phyloP scores from a whole-genome alignment of 2,329 filamentous ascomycete species.

The Teratosphaeria epicoccoides region DNA sequence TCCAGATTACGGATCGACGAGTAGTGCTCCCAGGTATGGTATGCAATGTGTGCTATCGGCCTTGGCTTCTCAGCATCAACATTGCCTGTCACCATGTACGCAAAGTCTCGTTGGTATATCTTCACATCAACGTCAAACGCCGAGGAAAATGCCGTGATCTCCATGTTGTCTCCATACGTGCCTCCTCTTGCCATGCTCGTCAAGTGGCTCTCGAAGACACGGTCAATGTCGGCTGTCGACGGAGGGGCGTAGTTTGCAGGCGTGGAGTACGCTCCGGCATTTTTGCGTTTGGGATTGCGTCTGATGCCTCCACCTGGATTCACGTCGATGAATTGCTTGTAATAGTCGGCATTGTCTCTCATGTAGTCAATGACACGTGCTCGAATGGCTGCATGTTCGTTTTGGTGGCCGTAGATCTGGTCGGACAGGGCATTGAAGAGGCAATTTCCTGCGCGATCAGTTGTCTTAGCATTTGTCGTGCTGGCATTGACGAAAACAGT shows the following conservation, averaged over 20 bases:
- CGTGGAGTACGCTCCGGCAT: conserved; percentile 37
- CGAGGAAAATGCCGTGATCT: conserved; percentile 55
- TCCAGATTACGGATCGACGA: conserved; percentile 53
- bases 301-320: conserved; percentile 44
- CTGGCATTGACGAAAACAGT: conserved; percentile 4
- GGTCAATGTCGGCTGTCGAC: conserved; percentile 44
- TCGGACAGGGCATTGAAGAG: conserved; percentile 59
- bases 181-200: conserved; percentile 49
- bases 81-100: conserved; percentile 39
- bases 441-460: conserved; percentile 49
- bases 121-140: conserved; percentile 52
- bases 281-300: conserved; percentile 49
- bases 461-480: neutral
- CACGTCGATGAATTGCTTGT: conserved; percentile 53
- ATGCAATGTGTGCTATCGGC: conserved; percentile 37
- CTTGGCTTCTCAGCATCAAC: conserved; percentile 17
- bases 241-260: conserved; percentile 37
- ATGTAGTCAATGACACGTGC: conserved; percentile 51
- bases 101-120: conserved; percentile 47
- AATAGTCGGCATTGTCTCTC: conserved; percentile 48
- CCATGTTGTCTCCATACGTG: conserved; percentile 56
- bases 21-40: conserved; percentile 54
- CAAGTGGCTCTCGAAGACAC: conserved; percentile 46
- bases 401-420: conserved; percentile 53
- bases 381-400: conserved; percentile 49